Percentiles rank a stretch among this genome's conserved stretches.
phyloP scores from a whole-genome alignment of 768 basidiomycete genomes.

The Podaxis mareebaensis region DNA sequence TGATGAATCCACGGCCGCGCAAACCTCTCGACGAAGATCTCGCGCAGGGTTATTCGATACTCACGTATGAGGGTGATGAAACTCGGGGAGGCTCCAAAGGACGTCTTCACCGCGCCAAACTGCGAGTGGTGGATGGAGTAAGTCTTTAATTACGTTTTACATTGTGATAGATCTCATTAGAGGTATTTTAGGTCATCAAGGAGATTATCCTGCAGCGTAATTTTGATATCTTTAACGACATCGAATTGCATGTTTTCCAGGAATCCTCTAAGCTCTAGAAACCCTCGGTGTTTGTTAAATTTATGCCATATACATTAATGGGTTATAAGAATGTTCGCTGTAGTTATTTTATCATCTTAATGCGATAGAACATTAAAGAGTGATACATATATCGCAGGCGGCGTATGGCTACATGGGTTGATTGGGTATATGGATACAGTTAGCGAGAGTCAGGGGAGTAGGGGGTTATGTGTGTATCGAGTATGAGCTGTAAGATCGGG shows the following conservation, averaged over 20 bases:
- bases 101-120: conserved; percentile 56
- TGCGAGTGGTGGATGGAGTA: conserved; percentile 54
- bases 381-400: not conserved
- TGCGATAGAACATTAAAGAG: not conserved
- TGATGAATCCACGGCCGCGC: conserved; percentile 47
- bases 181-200: conserved; percentile 40
- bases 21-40: conserved; percentile 35
- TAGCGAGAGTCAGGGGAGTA: not conserved
- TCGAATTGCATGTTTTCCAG: conserved; percentile 36
- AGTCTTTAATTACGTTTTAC: conserved; percentile 22
- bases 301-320: not conserved
- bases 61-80: conserved; percentile 75
- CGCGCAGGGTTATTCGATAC: conserved; percentile 43
- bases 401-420: conserved; percentile 4
- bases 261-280: conserved; percentile 30
- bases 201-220: conserved; percentile 60
- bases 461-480: not conserved
- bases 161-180: not conserved
- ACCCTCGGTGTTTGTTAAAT: not conserved
- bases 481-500: not conserved
- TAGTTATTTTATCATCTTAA: not conserved
- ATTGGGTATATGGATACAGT: conserved; percentile 8
- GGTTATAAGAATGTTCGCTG: too few relatives aligned
- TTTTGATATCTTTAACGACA: conserved; percentile 64
- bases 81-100: conserved; percentile 60